A percentile compares a stretch with the other conserved stretches of the same genome.
These are phyloP conservation scores for Pichia californica DNA, from an alignment of 805 yeast genomes.

Conservation along the genomic window DNA sequence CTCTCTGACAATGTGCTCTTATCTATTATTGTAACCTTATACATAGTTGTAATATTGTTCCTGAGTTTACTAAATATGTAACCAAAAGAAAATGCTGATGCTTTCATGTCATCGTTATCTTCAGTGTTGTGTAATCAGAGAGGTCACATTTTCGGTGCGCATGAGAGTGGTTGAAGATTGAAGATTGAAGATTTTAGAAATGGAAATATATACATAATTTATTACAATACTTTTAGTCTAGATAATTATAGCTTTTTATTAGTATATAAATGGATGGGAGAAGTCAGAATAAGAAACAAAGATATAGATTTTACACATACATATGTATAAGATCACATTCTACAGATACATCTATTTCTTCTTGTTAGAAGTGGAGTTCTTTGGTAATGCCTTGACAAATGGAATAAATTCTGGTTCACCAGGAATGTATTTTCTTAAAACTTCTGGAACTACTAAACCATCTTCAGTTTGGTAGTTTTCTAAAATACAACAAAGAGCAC, in stretches of 20 bases:
- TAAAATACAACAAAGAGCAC: conserved; percentile 94
- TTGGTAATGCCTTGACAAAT: conserved; percentile 82
- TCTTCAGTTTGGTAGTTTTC: conserved; percentile 98
- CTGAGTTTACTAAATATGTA: too few species aligned
- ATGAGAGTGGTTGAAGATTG: too few species aligned
- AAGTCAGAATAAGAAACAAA: not conserved
- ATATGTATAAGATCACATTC: not conserved
- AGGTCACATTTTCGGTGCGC: too few species aligned
- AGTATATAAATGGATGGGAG: too few species aligned
- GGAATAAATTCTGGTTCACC: conserved; percentile 98
- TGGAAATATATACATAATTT: too few species aligned
- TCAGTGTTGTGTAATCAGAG: too few species aligned
- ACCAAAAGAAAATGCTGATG: too few species aligned
- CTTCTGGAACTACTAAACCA: conserved; percentile 91
- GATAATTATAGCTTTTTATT: too few species aligned
- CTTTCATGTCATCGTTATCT: too few species aligned
- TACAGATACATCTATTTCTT: conserved; percentile 24
- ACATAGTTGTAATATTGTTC: not conserved
- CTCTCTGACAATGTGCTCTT: not conserved
- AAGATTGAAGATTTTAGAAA: too few species aligned
- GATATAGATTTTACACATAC: not conserved
- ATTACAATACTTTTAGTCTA: too few species aligned
- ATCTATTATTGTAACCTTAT: not conserved
- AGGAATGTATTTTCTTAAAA: conserved; percentile 91
- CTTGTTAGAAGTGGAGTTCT: conserved; percentile 83